Base-by-base conservation (phyloP, 805 yeast species). In the Candida andamanensis region DNA sequence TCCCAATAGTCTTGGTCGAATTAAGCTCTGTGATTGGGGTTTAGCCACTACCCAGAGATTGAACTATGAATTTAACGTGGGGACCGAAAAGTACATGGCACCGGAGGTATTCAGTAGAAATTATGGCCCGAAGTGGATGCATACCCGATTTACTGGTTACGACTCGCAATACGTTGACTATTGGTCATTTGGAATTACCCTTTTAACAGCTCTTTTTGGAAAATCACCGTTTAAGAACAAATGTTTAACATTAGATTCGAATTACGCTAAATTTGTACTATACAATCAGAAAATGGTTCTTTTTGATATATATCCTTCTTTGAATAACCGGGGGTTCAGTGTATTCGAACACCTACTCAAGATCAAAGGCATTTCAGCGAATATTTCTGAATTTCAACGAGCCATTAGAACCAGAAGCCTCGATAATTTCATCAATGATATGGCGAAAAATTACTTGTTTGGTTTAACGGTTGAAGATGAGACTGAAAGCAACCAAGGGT, bases 21-120 rank as follows among this genome's bases (percentile, higher is more conserved):
- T 79, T 30, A 80, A 80, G 52, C 56, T 80, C 29, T 78, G 85
- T 35, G 87, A 80, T 51, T 80, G 85, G 85, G 89, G 89, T 0
- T 67, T 80, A 30, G 72, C 84, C 15, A 74, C 80, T 2, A 44
- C 50, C n/a, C 29, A 20, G 12, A 32, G 56, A 17, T 35, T 42
- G 29, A 55, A 47, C 37, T 31, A 44, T 28, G 63, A 60, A 29
- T 62, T 58, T 39, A 52, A 58, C 42, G 74, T 74, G 23, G 80
- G 80, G 22, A 72, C 78, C n/a, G 78, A 74, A 43, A 69, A 71
- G 41, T 74, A 72, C 46, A 72, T 74, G 76, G 72, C 80, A 0
- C 80, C 79, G 1, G 80, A 74, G 46, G 58, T 63, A 24, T 55
- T 60, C 32, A 47, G 30, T 32, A 46, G 38, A 22, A 33, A 40